A percentile compares a stretch with the other conserved stretches of the same genome.
These are phyloP conservation scores for Draba incana DNA, from an alignment of 345 rosid species.

Conservation along the genomic window DNA sequence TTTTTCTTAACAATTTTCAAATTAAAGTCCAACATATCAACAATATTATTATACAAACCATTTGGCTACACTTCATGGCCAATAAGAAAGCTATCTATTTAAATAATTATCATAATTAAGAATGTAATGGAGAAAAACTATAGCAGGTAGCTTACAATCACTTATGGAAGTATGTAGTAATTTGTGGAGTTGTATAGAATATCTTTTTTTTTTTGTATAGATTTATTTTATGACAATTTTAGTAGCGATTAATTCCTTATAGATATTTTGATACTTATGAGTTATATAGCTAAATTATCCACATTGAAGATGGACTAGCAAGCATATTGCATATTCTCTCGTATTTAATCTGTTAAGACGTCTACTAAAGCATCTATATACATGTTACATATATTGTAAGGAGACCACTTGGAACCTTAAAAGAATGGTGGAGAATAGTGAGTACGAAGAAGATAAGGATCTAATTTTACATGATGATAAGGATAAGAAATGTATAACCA, in stretches of 20 bases:
- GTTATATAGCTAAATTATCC: slow-evolving; percentile 8
- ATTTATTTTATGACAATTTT: too few relatives aligned
- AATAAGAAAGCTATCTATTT: too few relatives aligned
- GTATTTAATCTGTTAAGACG: slow-evolving; percentile 19
- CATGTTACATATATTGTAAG: slow-evolving; percentile 29
- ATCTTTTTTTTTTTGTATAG: too few relatives aligned
- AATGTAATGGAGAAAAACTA: too few relatives aligned
- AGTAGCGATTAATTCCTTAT: too few relatives aligned
- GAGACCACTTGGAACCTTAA: slow-evolving; percentile 25
- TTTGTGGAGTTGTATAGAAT: neutral
- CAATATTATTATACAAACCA: too few relatives aligned
- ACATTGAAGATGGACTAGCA: slow-evolving; percentile 6
- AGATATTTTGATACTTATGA: neutral
- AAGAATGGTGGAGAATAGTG: slow-evolving; percentile 40
- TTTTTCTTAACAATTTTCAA: too few relatives aligned
- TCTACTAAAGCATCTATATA: slow-evolving; percentile 18
- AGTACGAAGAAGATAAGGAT: slow-evolving; percentile 35
- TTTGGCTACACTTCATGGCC: too few relatives aligned
- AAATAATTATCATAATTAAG: too few relatives aligned
- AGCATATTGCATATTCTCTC: slow-evolving; percentile 14
- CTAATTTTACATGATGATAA: neutral
- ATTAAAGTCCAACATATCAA: too few relatives aligned
- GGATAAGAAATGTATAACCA: slow-evolving; percentile 23
- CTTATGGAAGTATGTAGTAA: neutral
- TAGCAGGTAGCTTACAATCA: too few relatives aligned